Conservation (phyloP, 1,284 basidiomycete species). For the Boletus semigastroideus region DNA sequence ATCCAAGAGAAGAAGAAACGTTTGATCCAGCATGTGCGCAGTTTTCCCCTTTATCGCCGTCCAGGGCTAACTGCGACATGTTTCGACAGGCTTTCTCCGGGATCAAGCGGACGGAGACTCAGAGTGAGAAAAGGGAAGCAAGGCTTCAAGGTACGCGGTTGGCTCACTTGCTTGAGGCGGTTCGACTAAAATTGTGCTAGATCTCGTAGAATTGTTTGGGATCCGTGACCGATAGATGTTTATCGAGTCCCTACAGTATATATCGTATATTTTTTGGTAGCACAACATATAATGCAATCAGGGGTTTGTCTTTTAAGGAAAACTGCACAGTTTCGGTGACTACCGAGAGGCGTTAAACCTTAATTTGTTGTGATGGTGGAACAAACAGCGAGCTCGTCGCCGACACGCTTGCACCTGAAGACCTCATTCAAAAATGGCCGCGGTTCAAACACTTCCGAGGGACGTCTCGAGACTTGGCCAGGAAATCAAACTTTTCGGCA, state of each 20-base stretch:
- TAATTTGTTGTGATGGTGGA: slow-evolving; percentile 15
- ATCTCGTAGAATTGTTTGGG: slow-evolving; percentile 60
- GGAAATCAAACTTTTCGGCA: slow-evolving; percentile 94
- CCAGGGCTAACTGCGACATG: slow-evolving; percentile 1
- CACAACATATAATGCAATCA: slow-evolving; percentile 4
- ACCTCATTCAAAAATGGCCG: slow-evolving; percentile 49
- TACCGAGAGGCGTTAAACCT: slow-evolving; percentile 27
- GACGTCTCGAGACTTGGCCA: slow-evolving; percentile 83
- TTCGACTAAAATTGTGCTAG: slow-evolving; percentile 27
- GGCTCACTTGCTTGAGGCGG: not conserved
- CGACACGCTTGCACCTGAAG: slow-evolving; percentile 31
- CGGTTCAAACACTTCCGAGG: slow-evolving; percentile 72
- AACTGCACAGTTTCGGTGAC: slow-evolving; percentile 34
- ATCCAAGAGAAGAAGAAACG: slow-evolving; percentile 81
- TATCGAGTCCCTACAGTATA: slow-evolving; percentile 9
- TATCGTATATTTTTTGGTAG: slow-evolving; percentile 10
- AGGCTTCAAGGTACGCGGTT: slow-evolving; percentile 62
- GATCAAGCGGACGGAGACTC: slow-evolving; percentile 67
- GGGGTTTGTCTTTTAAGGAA: no score
- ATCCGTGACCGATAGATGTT: slow-evolving; percentile 26
- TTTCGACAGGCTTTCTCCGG: slow-evolving; percentile 70
- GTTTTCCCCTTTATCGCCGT: not conserved
- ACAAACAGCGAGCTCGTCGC: slow-evolving; percentile 28
- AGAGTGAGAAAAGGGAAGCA: slow-evolving; percentile 70
- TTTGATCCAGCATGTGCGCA: slow-evolving; percentile 62